Evolutionary conservation across 1,139 yeast genomes (phyloP).

Genomic region (Saccharomycopsis phalli): DNA sequence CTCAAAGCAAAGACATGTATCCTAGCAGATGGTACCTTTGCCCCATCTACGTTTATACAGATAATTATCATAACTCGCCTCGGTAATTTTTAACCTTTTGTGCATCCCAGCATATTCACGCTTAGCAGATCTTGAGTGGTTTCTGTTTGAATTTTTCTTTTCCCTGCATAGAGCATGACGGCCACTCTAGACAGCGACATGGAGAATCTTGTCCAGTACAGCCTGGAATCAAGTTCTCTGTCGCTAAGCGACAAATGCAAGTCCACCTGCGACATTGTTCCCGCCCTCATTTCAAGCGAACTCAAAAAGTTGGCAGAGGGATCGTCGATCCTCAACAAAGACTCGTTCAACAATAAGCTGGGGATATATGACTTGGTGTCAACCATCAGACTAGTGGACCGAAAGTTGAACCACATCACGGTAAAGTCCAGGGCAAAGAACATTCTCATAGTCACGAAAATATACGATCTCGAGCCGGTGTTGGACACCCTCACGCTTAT

Average conservation of each 20-base stretch:
- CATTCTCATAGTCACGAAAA: conserved; percentile 61
- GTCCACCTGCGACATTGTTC: conserved; percentile 16
- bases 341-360: conserved; percentile 2
- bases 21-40: too few species aligned
- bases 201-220: not conserved
- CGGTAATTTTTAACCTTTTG: too few species aligned
- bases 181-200: not conserved
- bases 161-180: too few species aligned
- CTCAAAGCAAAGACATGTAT: too few species aligned
- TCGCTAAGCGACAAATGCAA: conserved; percentile 6
- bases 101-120: too few species aligned
- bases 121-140: not conserved
- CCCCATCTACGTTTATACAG: too few species aligned
- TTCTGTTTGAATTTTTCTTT: too few species aligned
- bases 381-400: conserved; percentile 45
- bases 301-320: conserved; percentile 5
- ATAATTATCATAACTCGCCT: too few species aligned
- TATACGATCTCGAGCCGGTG: conserved; percentile 52
- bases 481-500: conserved; percentile 47
- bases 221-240: not conserved
- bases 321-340: conserved; percentile 4
- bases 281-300: conserved; percentile 12
- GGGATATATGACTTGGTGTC: conserved; percentile 15
- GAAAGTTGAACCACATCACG: conserved; percentile 41
- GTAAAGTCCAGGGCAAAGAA: conserved; percentile 52